These are phyloP conservation scores for Irpex rosettiformis DNA, from an alignment of 1,284 basidiomycete genomes.

Conservation along the genomic window DNA sequence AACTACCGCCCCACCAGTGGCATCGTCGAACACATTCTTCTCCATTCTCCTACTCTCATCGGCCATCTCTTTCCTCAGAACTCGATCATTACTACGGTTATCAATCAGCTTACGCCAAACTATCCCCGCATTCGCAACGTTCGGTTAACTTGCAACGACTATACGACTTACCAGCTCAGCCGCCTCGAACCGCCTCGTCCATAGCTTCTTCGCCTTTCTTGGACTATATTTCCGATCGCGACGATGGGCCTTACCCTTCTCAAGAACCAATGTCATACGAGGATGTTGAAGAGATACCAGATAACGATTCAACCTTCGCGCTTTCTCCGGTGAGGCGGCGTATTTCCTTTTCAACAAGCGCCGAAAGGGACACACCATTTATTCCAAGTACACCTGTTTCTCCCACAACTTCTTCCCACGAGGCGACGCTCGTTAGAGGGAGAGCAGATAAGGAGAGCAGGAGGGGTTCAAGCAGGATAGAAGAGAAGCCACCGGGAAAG, in stretches of 20 bases:
- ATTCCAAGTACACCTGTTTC: neutral
- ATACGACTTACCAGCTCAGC: neutral
- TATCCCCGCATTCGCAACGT: neutral
- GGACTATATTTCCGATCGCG: neutral
- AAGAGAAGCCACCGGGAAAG: neutral
- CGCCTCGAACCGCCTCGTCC: neutral
- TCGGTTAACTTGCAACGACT: neutral
- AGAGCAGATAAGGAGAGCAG: neutral
- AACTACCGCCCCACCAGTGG: neutral
- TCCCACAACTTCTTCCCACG: too few species aligned
- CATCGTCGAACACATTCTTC: constrained; percentile 1
- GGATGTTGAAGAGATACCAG: constrained; percentile 15
- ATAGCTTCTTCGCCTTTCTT: neutral
- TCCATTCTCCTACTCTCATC: neutral
- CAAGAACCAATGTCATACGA: too few species aligned
- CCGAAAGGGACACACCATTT: constrained; percentile 26
- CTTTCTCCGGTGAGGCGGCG: constrained; percentile 20
- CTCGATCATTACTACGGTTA: neutral
- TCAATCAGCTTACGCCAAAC: too few species aligned
- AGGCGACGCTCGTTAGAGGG: too few species aligned
- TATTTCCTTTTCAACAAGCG: constrained; percentile 30
- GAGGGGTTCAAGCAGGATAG: neutral
- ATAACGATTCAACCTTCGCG: constrained; percentile 8
- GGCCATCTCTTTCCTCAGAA: neutral
- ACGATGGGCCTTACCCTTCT: too few species aligned